Base-by-base conservation (phyloP, 495 filamentous ascomycete species). In the Coniosporium apollinis region DNA sequence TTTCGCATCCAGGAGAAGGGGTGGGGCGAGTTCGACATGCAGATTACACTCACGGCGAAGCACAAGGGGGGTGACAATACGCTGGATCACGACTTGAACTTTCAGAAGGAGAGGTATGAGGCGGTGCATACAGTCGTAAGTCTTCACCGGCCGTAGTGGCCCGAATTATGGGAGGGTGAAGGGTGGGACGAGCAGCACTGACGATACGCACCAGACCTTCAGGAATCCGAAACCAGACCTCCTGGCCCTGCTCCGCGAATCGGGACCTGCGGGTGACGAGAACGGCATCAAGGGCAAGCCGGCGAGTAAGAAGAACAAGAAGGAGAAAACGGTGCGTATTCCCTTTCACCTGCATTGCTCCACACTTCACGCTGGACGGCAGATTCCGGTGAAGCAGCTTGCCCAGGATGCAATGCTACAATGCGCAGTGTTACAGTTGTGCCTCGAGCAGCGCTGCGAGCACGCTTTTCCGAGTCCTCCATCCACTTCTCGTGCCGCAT, bases 21-120 rank as follows among this genome's bases (percentile, higher is more conserved):
- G 47, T 99, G 91, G 91, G 91, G 91, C 49, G 91, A 99, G 59
- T 99, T 99, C 51, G 91, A 96, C 50, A 87, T 96, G 82, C 63
- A 67, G 18, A 87, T 96, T 42, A 67, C 77, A 34, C 64, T 92
- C 19, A 74, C 69, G 45, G 74, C 72, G n/a, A 72, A 77, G 17
- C 82, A 92, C 58, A 84, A 84, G 58, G 73, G 74, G 14, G 86
- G 85, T 41, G 84, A 94, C 33, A 74, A 80, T 47, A 62, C 67
- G 15, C 61, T 99, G 38, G 54, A 58, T 19, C 91, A 99, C 56
- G 91, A 99, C 52, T 64, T 99, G 35, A 93, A 99, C 63, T 99
- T 99, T 47, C 65, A 70, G 31, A 70, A 71, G 34, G 63, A 71
- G 37, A 67, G 70, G 31, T 99, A 99, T 54, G 84, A 94, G 53